phyloP scores from a whole-genome alignment of 345 rosid genomes.

The Dipteronia sinensis region DNA sequence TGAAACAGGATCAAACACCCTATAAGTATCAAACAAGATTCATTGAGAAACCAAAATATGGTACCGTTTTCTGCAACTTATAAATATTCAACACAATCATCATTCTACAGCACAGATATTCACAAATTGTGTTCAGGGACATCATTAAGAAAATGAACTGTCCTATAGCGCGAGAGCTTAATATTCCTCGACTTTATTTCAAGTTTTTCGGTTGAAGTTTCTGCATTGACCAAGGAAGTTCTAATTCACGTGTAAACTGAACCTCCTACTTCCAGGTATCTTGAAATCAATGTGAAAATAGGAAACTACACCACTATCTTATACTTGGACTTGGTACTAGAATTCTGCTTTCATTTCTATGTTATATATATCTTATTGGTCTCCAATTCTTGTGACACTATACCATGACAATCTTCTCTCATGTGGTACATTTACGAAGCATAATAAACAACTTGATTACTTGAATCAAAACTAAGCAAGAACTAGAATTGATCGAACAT shows the following conservation, averaged over 20 bases:
- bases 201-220: not conserved
- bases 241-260: not conserved
- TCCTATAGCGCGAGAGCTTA: not conserved
- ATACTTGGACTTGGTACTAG: not conserved
- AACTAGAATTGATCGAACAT: too few relatives aligned
- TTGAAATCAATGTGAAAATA: not conserved
- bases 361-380: not conserved
- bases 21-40: slow-evolving; percentile 20
- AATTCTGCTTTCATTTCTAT: not conserved
- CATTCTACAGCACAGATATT: not conserved
- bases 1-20: slow-evolving; percentile 55
- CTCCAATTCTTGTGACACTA: not conserved
- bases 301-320: not conserved
- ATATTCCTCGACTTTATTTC: not conserved
- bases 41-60: not conserved
- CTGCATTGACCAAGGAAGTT: not conserved
- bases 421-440: not conserved
- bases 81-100: not conserved
- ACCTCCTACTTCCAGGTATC: not conserved
- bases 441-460: not conserved
- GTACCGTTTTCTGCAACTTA: not conserved
- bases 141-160: not conserved
- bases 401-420: not conserved
- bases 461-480: not conserved
- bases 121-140: not conserved